Conservation (phyloP, 2,329 filamentous ascomycete species). For the Exophiala viscosa region DNA sequence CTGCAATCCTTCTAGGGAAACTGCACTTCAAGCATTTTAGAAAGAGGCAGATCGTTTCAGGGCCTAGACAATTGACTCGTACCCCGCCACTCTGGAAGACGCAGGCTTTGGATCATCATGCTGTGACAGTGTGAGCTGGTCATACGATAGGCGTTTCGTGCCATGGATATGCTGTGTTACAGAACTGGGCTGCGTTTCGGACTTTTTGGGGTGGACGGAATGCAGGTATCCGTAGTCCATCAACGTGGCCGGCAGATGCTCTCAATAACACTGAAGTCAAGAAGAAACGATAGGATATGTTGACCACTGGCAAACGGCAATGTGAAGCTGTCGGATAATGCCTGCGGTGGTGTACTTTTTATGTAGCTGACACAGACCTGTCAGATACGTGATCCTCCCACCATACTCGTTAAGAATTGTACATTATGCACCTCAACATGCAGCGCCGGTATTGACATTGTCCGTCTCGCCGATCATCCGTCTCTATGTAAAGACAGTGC, state of each 20-base stretch:
- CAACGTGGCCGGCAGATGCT: not conserved
- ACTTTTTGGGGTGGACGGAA: slow-evolving; percentile 6
- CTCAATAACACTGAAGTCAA: not conserved
- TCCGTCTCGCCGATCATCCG: too few species aligned
- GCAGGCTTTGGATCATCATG: not conserved
- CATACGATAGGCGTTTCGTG: slow-evolving; percentile 18
- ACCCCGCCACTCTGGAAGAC: not conserved
- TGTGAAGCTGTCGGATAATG: too few species aligned
- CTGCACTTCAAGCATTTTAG: not conserved
- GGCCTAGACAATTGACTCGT: not conserved
- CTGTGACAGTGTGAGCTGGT: not conserved
- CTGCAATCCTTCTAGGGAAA: not conserved
- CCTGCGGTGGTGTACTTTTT: too few species aligned
- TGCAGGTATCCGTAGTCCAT: slow-evolving; percentile 9
- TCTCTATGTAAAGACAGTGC: too few species aligned
- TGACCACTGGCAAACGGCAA: too few species aligned
- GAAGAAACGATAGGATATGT: not conserved
- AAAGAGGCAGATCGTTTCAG: not conserved
- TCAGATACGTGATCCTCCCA: too few species aligned
- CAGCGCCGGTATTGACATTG: too few species aligned
- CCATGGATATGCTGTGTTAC: slow-evolving; percentile 7
- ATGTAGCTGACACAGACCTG: too few species aligned
- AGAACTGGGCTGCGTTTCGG: slow-evolving; percentile 17
- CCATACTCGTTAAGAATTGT: too few species aligned
- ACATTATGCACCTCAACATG: too few species aligned